A percentile compares a stretch with the other conserved stretches of the same genome.
These are phyloP conservation scores for Nemania sp. DNA, from an alignment of 2,329 filamentous ascomycete genomes.

Conservation along the genomic window DNA sequence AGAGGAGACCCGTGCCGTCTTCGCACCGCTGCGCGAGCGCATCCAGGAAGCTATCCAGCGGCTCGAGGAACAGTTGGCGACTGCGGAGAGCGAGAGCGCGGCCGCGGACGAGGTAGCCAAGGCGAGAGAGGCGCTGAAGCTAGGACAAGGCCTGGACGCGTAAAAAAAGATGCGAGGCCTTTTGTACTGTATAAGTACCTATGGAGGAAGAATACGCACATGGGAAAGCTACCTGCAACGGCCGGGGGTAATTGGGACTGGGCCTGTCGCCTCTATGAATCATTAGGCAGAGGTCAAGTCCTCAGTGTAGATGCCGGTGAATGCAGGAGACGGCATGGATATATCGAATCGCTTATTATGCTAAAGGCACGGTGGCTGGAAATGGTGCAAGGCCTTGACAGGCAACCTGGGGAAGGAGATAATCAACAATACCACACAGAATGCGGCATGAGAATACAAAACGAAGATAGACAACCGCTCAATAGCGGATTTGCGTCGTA, in stretches of 20 bases:
- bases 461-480: conserved; percentile 3
- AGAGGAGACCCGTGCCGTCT: conserved; percentile 86
- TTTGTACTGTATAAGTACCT: neutral
- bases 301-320: neutral
- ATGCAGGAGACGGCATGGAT: neutral
- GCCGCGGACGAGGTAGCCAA: conserved; percentile 56
- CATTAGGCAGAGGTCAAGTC: neutral
- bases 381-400: neutral
- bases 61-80: conserved; percentile 76
- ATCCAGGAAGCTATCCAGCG: conserved; percentile 73
- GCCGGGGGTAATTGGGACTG: neutral
- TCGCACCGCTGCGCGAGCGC: conserved; percentile 71
- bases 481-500: neutral
- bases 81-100: conserved; percentile 54
- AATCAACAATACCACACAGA: conserved; percentile 27
- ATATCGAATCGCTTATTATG: neutral
- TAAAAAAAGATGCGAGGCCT: conserved; percentile 20
- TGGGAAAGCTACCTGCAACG: neutral
- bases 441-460: conserved; percentile 5
- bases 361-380: neutral
- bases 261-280: neutral
- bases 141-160: conserved; percentile 50
- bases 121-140: conserved; percentile 58
- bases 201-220: conserved; percentile 2
- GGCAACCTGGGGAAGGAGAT: neutral